A percentile compares a stretch with the other conserved stretches of the same genome.
Evolutionary conservation across 2,329 filamentous ascomycete species (phyloP).

Genomic region (Fusarium sp.): DNA sequence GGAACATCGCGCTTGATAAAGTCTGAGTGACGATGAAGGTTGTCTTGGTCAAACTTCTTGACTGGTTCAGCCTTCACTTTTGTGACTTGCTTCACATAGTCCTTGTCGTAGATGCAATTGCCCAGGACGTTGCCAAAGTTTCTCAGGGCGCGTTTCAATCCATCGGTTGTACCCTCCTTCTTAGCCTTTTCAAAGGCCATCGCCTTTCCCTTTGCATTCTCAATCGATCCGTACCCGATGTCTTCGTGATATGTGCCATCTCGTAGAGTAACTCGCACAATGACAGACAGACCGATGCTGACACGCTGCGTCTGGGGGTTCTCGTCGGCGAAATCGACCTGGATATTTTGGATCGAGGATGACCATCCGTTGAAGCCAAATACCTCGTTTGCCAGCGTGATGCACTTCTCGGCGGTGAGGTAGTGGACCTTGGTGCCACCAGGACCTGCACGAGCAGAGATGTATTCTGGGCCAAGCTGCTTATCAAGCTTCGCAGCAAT

Average conservation of each 20-base stretch:
- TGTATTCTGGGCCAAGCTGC: constrained; percentile 95
- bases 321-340: constrained; percentile 96
- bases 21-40: constrained; percentile 84
- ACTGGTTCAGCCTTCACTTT: constrained; percentile 83
- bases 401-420: constrained; percentile 95
- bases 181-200: constrained; percentile 98
- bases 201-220: constrained; percentile 95
- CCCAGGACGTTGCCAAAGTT: constrained; percentile 97
- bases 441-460: constrained; percentile 86
- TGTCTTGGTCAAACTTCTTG: constrained; percentile 81
- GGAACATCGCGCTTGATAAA: constrained; percentile 71
- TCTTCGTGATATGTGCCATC: constrained; percentile 99
- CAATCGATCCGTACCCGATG: constrained; percentile 95
- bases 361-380: constrained; percentile 99
- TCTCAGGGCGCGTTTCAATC: constrained; percentile 86
- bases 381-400: constrained; percentile 92
- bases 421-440: constrained; percentile 92
- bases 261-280: constrained; percentile 87
- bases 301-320: constrained; percentile 81
- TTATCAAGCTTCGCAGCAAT: constrained; percentile 89
- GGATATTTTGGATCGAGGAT: constrained; percentile 92
- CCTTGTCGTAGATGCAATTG: constrained; percentile 99
- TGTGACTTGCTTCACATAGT: constrained; percentile 89
- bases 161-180: constrained; percentile 97
- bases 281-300: constrained; percentile 87